Conservation (phyloP, 2,329 filamentous ascomycete species). For the Xylariaceae sp. region DNA sequence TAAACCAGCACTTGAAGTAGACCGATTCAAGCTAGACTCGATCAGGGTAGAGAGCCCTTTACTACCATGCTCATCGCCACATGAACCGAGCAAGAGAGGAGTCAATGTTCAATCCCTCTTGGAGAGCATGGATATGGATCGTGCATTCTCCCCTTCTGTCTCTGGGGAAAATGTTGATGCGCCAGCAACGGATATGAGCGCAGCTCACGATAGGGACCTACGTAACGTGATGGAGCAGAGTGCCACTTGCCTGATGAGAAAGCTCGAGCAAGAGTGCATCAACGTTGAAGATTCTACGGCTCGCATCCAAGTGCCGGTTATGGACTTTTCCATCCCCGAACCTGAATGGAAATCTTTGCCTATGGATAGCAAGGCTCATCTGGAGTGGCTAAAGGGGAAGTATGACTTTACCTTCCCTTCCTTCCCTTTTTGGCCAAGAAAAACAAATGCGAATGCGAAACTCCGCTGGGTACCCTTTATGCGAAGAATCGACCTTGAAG, state of each 20-base stretch:
- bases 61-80: slow-evolving; percentile 16
- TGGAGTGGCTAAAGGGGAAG: slow-evolving; percentile 14
- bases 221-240: slow-evolving; percentile 15
- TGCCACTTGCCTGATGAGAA: slow-evolving; percentile 11
- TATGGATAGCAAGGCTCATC: slow-evolving; percentile 14
- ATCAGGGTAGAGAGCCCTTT: slow-evolving; percentile 26
- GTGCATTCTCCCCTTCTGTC: slow-evolving; percentile 5
- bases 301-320: slow-evolving; percentile 24
- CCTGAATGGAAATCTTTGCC: slow-evolving; percentile 21
- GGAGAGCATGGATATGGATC: slow-evolving; percentile 18
- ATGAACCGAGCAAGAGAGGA: slow-evolving; percentile 1
- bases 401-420: too few species aligned
- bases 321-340: slow-evolving; percentile 26
- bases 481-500: slow-evolving; percentile 12
- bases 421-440: slow-evolving; percentile 16
- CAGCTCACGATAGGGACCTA: slow-evolving; percentile 14
- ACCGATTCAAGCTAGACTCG: slow-evolving; percentile 12
- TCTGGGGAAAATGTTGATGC: not conserved
- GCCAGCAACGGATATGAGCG: not conserved
- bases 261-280: slow-evolving; percentile 26
- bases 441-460: slow-evolving; percentile 14
- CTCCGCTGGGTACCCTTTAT: slow-evolving; percentile 28
- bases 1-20: slow-evolving; percentile 6
- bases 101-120: slow-evolving; percentile 11
- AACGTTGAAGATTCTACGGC: slow-evolving; percentile 23